phyloP scores from a whole-genome alignment of 176 grass and related monocot genomes.

The Oryza brachyantha region DNA sequence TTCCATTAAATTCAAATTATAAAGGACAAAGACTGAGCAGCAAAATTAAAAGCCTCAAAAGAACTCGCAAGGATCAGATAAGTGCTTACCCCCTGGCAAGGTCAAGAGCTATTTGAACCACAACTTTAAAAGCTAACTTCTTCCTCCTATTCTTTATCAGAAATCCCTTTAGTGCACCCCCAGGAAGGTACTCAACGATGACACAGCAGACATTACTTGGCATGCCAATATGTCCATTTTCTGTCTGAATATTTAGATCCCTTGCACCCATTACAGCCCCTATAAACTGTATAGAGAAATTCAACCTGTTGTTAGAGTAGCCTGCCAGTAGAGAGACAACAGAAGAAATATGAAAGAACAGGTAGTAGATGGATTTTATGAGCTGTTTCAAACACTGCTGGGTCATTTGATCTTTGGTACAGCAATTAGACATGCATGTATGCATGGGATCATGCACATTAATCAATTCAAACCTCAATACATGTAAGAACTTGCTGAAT shows the following conservation, averaged over 20 bases:
- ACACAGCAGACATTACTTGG: slow-evolving; percentile 88
- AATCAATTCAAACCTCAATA: neutral
- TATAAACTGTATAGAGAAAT: slow-evolving; percentile 64
- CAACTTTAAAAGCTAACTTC: slow-evolving; percentile 91
- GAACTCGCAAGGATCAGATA: neutral
- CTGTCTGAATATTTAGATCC: slow-evolving; percentile 86
- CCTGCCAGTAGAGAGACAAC: neutral
- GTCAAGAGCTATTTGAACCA: slow-evolving; percentile 85
- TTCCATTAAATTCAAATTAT: neutral
- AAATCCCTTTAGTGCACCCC: slow-evolving; percentile 83
- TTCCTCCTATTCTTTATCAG: slow-evolving; percentile 92
- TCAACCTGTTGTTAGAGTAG: slow-evolving; percentile 18
- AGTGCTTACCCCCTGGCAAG: slow-evolving; percentile 76
- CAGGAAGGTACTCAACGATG: slow-evolving; percentile 87
- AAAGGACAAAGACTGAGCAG: neutral
- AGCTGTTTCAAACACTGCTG: neutral
- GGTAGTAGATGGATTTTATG: neutral
- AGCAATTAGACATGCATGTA: neutral
- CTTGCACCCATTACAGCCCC: slow-evolving; percentile 85
- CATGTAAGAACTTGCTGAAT: neutral
- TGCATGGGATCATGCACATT: too few relatives aligned
- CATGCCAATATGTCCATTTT: slow-evolving; percentile 76
- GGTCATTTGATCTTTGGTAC: neutral
- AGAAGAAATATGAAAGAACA: neutral
- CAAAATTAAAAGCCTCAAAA: neutral